Evolutionary conservation across 805 yeast genomes (phyloP).

Genomic region (Blastobotrys americana): DNA sequence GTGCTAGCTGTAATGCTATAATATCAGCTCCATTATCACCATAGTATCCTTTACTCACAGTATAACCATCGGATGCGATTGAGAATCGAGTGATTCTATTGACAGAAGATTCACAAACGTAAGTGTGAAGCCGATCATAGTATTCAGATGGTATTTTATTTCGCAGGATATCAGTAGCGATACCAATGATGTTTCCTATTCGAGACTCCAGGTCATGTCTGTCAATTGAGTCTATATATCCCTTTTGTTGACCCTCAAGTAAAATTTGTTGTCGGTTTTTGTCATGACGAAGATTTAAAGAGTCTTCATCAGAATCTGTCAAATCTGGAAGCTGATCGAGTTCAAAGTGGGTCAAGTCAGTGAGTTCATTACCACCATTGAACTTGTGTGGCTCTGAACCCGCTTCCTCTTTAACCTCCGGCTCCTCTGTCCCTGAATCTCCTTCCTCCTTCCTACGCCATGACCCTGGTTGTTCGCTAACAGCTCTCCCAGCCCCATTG

Average conservation of each 20-base stretch:
- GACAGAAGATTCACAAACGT: neutral
- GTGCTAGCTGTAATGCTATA: neutral
- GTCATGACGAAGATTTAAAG: neutral
- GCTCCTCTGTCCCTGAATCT: no score
- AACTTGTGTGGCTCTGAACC: no score
- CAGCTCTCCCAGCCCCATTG: no score
- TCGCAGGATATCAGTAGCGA: neutral
- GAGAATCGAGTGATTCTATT: neutral
- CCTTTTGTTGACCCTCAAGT: neutral
- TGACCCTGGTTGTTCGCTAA: no score
- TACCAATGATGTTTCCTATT: neutral
- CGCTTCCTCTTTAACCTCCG: no score
- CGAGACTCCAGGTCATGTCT: neutral
- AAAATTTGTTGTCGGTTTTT: neutral
- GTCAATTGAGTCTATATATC: neutral
- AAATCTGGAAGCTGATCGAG: neutral
- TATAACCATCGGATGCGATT: neutral
- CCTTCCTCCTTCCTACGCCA: no score
- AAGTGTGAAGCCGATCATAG: neutral
- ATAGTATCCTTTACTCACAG: constrained; percentile 2
- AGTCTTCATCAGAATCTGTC: neutral
- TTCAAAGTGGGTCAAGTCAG: no score
- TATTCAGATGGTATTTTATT: neutral
- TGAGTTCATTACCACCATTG: no score
- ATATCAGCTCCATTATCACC: constrained; percentile 3